phyloP scores from a whole-genome alignment of 179 eudicot species.

The Spinacia oleracea region DNA sequence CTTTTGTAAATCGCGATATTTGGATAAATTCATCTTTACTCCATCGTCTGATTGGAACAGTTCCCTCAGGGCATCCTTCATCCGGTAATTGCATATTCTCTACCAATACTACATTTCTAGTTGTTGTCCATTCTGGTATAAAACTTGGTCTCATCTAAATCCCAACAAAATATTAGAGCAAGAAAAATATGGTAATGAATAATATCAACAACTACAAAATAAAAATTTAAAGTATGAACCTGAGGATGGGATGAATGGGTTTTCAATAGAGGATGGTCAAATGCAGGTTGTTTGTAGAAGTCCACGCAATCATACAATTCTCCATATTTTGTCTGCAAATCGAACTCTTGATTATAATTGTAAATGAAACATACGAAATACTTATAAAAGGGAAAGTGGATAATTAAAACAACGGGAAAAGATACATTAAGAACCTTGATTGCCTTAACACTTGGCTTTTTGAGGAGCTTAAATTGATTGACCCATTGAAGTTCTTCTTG shows the following conservation, averaged over 20 bases:
- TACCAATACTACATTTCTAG: background rate
- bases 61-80: constrained; percentile 9
- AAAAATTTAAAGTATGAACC: background rate
- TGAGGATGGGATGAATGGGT: constrained; percentile 15
- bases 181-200: background rate
- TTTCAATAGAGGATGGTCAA: constrained; percentile 10
- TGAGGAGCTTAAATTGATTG: too few species aligned
- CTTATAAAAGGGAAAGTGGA: too few species aligned
- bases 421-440: too few species aligned
- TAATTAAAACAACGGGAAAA: too few species aligned
- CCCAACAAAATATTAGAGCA: background rate
- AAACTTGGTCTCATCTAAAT: constrained; percentile 15
- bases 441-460: too few species aligned
- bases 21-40: background rate
- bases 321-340: constrained; percentile 1
- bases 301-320: constrained; percentile 17
- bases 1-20: background rate
- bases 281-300: constrained; percentile 11
- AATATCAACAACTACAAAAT: too few species aligned
- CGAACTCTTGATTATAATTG: background rate
- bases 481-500: too few species aligned
- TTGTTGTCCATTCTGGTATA: background rate
- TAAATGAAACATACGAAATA: too few species aligned
- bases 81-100: background rate
- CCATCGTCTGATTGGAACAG: constrained; percentile 3